Conservation (phyloP, 148 eudicot genomes). For the Hydrangea macrophylla region DNA sequence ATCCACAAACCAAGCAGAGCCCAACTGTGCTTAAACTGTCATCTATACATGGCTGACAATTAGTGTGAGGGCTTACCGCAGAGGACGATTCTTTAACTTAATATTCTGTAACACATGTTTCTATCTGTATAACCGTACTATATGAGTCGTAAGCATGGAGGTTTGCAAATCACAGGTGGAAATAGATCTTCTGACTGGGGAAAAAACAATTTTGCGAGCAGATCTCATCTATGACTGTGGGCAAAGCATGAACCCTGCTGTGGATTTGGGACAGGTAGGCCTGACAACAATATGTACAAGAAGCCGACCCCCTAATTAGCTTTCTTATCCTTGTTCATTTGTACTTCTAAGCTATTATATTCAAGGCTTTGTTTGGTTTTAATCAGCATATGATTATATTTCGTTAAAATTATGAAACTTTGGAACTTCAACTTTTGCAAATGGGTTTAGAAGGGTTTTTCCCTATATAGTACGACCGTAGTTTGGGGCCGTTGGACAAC, state of each 20-base stretch:
- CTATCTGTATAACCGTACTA: not conserved
- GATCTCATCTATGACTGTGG: slow-evolving; percentile 96
- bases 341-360: not conserved
- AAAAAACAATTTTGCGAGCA: slow-evolving; percentile 62
- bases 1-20: too few relatives aligned
- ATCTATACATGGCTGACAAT: not conserved
- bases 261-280: slow-evolving; percentile 91
- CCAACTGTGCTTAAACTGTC: not conserved
- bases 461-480: too few relatives aligned
- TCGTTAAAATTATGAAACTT: not conserved
- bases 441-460: not conserved
- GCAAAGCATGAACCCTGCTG: slow-evolving; percentile 94
- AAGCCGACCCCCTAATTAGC: not conserved
- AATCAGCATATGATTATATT: not conserved
- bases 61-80: not conserved
- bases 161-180: slow-evolving; percentile 59
- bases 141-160: not conserved
- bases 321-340: not conserved
- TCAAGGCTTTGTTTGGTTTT: not conserved
- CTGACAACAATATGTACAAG: not conserved
- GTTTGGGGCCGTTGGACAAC: too few relatives aligned
- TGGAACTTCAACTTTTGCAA: not conserved
- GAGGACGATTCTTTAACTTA: not conserved
- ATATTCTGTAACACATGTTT: not conserved
- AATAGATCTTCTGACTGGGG: slow-evolving; percentile 81